Evolutionary conservation across 306 rosid genomes (phyloP), one percentile per base, ranked within the genome.

Genomic region (Inga oerstediana): DNA sequence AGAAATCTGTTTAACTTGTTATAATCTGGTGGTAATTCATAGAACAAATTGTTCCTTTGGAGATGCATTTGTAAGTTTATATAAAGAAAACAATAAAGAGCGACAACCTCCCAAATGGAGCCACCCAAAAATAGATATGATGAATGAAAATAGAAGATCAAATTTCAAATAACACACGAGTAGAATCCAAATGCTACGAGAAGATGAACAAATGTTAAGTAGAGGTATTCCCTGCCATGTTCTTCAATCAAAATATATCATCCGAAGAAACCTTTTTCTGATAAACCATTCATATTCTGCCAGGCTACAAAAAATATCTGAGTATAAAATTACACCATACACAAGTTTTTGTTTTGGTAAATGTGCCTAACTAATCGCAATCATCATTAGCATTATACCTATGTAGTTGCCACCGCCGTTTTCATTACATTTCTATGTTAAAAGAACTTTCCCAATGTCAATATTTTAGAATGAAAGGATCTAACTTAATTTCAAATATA

Each of bases 1-100:
- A 46, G 84, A 64, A 84, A 72, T 80, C 75, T 58, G 16, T 17
- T 7, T 19, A 34, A 74, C 68, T 51, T 51, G 19, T 54, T 67
- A 64, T 74, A 71, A 72, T 80, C 52, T 35, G 35, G 15, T 79
- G 39, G 59, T 67, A 49, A 44, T 67, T 78, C 37, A 15, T 77
- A 54, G 52, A 46, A 56, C 61, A 82, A 75, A 79, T 49, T 65
- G 48, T 20, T 65, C 45, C 37, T 49, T 44, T 32, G 24, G 69
- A 10, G 35, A 75, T 39, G 35, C n/a, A 72, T 14, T 39, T 19
- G 67, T 27, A 64, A 62, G 51, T 81, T 17, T 11, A 17, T 32
- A 22, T 10, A 35, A 81, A 24, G 39, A 61, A 79, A 43, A 67
- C 70, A 67, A 52, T 46, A 78, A 81, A 45, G 30, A 77, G 54